These are phyloP conservation scores for Acacia concinna DNA, from an alignment of 331 rosid genomes.

Conservation along the genomic window DNA sequence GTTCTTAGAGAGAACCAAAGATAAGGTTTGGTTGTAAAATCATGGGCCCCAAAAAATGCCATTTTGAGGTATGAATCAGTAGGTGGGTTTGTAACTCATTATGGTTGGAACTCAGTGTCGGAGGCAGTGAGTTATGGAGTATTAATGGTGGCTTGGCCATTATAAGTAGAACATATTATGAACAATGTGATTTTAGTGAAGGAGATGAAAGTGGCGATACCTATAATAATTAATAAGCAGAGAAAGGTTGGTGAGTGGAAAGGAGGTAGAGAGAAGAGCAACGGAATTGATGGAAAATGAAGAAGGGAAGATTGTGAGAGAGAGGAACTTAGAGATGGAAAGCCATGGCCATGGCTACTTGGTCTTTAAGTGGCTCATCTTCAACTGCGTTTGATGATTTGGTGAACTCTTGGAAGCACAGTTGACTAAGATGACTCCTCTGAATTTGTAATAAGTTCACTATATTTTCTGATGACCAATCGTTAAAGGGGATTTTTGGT, in stretches of 20 bases:
- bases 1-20: conserved; percentile 11
- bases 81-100: conserved; percentile 12
- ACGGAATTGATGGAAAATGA: conserved; percentile 32
- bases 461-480: too few relatives aligned
- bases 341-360: conserved; percentile 31
- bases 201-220: conserved; percentile 44
- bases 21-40: background rate
- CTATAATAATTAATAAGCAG: background rate
- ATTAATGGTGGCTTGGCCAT: conserved; percentile 24
- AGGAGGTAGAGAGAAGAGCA: conserved; percentile 35
- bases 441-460: too few relatives aligned
- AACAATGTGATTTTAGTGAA: conserved; percentile 36
- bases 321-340: conserved; percentile 17
- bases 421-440: background rate
- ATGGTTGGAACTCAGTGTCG: conserved; percentile 25
- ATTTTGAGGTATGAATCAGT: conserved; percentile 8
- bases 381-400: conserved; percentile 11
- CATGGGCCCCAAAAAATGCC: conserved; percentile 21
- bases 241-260: conserved; percentile 31
- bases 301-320: conserved; percentile 29
- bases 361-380: conserved; percentile 37
- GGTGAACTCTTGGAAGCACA: conserved; percentile 29
- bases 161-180: conserved; percentile 35
- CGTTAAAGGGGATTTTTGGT: too few relatives aligned
- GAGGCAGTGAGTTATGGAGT: conserved; percentile 22